Percentiles rank a stretch among this genome's conserved stretches.
phyloP scores from a whole-genome alignment of 768 basidiomycete genomes.

The Russula brevipes region DNA sequence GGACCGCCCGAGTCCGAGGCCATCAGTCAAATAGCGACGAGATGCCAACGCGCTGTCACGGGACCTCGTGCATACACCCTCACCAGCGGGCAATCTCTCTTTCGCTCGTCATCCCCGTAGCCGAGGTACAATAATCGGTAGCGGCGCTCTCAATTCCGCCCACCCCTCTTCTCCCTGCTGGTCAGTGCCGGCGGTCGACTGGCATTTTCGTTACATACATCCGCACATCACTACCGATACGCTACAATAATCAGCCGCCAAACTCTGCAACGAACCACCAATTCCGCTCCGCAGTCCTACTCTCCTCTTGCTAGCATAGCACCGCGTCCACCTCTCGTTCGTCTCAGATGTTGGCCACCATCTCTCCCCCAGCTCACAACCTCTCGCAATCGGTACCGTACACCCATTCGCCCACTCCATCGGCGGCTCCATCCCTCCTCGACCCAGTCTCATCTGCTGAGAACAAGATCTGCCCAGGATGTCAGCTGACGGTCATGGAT shows the following conservation, averaged over 20 bases:
- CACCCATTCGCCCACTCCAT: conserved; percentile 6
- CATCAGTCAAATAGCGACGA: neutral
- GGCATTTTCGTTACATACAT: neutral
- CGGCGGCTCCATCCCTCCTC: conserved; percentile 16
- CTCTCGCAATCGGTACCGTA: conserved; percentile 16
- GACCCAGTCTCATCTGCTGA: conserved; percentile 30
- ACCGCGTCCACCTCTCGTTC: too few species aligned
- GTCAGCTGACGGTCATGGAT: conserved; percentile 72
- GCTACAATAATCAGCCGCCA: neutral
- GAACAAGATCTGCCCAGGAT: conserved; percentile 74
- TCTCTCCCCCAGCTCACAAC: conserved; percentile 15
- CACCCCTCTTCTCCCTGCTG: neutral
- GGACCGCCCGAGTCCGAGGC: neutral
- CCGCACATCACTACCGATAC: conserved; percentile 9
- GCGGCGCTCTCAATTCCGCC: neutral
- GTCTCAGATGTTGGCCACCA: conserved; percentile 17
- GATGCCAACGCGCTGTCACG: conserved; percentile 13
- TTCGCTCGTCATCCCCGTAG: neutral
- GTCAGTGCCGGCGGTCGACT: neutral
- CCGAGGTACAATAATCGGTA: neutral
- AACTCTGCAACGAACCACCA: neutral
- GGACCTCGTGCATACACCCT: neutral
- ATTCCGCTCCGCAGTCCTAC: neutral
- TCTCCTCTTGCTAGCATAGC: neutral
- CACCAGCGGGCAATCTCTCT: neutral